Evolutionary conservation across 2,329 filamentous ascomycete genomes (phyloP).

Genomic region (Aaosphaeria arxii): DNA sequence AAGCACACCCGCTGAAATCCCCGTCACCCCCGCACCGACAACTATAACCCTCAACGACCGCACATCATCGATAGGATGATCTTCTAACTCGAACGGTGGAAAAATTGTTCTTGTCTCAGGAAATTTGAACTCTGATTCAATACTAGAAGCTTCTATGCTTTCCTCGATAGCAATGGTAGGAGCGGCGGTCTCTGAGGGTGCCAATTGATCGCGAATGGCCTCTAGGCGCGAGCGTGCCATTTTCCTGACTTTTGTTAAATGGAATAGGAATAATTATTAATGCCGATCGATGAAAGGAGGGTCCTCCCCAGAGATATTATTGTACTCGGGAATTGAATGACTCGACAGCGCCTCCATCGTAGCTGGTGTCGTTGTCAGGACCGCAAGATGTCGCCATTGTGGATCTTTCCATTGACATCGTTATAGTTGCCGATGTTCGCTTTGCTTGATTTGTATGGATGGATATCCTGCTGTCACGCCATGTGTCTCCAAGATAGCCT

Average conservation of each 20-base stretch:
- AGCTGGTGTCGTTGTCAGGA: too few relatives aligned
- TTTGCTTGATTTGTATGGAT: too few relatives aligned
- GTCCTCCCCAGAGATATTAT: too few relatives aligned
- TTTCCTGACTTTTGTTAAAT: too few relatives aligned
- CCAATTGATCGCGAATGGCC: constrained; percentile 4
- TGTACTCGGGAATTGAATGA: too few relatives aligned
- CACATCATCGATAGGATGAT: constrained; percentile 38
- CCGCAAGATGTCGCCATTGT: constrained; percentile 7
- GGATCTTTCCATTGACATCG: neutral
- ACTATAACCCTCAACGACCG: constrained; percentile 43
- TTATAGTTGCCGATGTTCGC: too few relatives aligned
- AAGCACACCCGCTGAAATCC: constrained; percentile 43
- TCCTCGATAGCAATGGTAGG: constrained; percentile 3
- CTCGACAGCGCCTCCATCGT: too few relatives aligned
- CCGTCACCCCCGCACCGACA: constrained; percentile 44
- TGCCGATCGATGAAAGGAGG: too few relatives aligned
- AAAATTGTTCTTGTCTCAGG: constrained; percentile 2
- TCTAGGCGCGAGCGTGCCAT: neutral
- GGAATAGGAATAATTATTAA: too few relatives aligned
- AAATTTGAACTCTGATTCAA: neutral
- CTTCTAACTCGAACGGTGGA: constrained; percentile 10
- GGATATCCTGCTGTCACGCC: too few relatives aligned
- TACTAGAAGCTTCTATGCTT: neutral
- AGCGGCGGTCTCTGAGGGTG: neutral
- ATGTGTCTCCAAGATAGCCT: too few relatives aligned